Evolutionary conservation across 768 basidiomycete species (phyloP).

Genomic region (Rhodotorula babjevae): DNA sequence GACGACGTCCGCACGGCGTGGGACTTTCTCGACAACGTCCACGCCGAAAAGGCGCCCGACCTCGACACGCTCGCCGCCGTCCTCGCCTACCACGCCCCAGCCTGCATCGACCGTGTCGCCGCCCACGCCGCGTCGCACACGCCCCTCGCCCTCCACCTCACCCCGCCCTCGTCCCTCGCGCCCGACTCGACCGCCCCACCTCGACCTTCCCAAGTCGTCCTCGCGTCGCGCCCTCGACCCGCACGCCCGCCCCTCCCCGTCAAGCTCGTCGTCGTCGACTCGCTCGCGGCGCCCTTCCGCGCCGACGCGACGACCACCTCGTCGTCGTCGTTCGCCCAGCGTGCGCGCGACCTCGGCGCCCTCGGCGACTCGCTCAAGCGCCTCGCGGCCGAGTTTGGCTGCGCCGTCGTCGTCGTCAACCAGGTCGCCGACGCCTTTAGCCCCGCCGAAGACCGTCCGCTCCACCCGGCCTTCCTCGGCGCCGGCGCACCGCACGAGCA

Average conservation of each 20-base stretch:
- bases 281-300: constrained; percentile 79
- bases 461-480: constrained; percentile 16
- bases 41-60: constrained; percentile 56
- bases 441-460: constrained; percentile 38
- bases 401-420: constrained; percentile 81
- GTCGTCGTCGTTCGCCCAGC: constrained; percentile 58
- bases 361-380: constrained; percentile 67
- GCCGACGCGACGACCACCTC: constrained; percentile 52
- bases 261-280: constrained; percentile 77
- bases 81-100: constrained; percentile 47
- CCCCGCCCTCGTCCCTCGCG: constrained; percentile 47
- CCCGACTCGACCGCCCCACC: constrained; percentile 53
- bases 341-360: constrained; percentile 64
- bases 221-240: constrained; percentile 53
- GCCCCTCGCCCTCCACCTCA: constrained; percentile 29
- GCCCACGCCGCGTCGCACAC: constrained; percentile 50
- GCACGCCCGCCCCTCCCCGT: constrained; percentile 62
- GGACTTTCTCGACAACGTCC: constrained; percentile 48
- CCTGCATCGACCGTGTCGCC: constrained; percentile 42
- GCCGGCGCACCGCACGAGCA: constrained; percentile 5
- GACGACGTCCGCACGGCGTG: constrained; percentile 15
- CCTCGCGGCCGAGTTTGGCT: constrained; percentile 59
- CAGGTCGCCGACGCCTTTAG: constrained; percentile 76
- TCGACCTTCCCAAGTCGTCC: constrained; percentile 51
- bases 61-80: constrained; percentile 48